Conservation (phyloP, 2,329 filamentous ascomycete species). For the Chaetomiaceae sp. region DNA sequence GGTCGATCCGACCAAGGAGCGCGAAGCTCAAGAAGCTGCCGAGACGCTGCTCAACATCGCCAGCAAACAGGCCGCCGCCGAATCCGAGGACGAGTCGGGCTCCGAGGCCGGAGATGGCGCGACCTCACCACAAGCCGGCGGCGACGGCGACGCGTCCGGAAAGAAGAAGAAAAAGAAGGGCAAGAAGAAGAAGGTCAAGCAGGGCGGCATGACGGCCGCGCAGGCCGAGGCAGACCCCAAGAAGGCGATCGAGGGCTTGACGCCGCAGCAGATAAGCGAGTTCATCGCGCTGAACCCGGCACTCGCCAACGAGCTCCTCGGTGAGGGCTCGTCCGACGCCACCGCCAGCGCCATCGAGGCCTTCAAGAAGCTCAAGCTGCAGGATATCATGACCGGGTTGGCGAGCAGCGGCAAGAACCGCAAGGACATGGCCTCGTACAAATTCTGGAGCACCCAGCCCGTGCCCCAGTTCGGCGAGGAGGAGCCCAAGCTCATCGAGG, state of each 20-base stretch:
- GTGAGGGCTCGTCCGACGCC: constrained; percentile 25
- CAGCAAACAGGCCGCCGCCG: constrained; percentile 41
- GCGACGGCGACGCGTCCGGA: constrained; percentile 27
- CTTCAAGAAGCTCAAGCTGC: constrained; percentile 60
- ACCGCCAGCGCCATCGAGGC: constrained; percentile 46
- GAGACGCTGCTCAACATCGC: constrained; percentile 25
- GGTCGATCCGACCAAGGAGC: constrained; percentile 48
- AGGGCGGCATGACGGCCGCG: constrained; percentile 23
- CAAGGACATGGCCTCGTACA: constrained; percentile 96
- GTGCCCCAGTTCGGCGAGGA: constrained; percentile 76
- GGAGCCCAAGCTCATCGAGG: constrained; percentile 50
- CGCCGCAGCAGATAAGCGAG: constrained; percentile 56
- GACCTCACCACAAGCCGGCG: constrained; percentile 32
- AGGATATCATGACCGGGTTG: constrained; percentile 69
- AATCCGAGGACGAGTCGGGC: constrained; percentile 45
- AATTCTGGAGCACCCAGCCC: constrained; percentile 98
- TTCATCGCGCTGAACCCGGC: constrained; percentile 70
- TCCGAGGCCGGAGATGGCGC: constrained; percentile 38
- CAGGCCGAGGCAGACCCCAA: constrained; percentile 40
- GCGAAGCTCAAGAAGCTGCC: constrained; percentile 38
- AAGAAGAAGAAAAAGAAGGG: constrained; percentile 64
- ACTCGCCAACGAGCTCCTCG: constrained; percentile 55
- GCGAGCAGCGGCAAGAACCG: constrained; percentile 79
- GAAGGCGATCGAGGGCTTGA: constrained; percentile 51
- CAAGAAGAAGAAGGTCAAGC: constrained; percentile 59